Evolutionary conservation across 257 asterid genomes (phyloP), one percentile per base, ranked within the genome.

Genomic region (Knoxia roxburghii): DNA sequence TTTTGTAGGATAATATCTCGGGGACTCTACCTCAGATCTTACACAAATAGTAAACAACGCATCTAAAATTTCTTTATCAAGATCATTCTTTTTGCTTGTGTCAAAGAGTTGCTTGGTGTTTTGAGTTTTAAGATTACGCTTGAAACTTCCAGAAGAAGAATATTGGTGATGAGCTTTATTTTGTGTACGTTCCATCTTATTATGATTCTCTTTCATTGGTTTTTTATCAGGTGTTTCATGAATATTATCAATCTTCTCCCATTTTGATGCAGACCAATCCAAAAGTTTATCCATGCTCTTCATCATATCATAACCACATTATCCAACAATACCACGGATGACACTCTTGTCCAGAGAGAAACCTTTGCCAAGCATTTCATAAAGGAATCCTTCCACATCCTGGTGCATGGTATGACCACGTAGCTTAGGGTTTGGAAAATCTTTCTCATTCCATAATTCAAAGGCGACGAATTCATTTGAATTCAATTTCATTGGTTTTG

Each of bases 211-310:
- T 12, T 40, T 21, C 20, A 15, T 29, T 41, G 58, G 39, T 69
- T 81, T 77, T 65, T 69, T 76, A 70, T 79, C 57, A 69, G 73
- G 64, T 45, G 61, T 53, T 72, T 78, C 79, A 54, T 73, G 56
- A 73, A 87, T 77, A 68, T 87, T 95, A 72, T 81, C 86, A 61
- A 84, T 83, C 78, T 86, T 82, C 72, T 65, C 88, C 77, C 81
- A 71, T 33, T 72, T 62, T 55, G 83, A 79, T 68, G 90, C 85
- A 29, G 98, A 87, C 64, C 87, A 68, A 37, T 81, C 80, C 52
- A 89, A 69, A 71, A 92, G 90, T 71, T 76, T 85, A 69, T 89
- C 95, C 81, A 92, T 72, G 73, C 95, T 86, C 98, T 92, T 94
- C 82, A 79, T 70, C 66, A 83, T 63, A 73, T 93, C 72, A 76